These are phyloP conservation scores for Metarhizium rileyi DNA, from an alignment of 2,329 filamentous ascomycete species.

Conservation along the genomic window DNA sequence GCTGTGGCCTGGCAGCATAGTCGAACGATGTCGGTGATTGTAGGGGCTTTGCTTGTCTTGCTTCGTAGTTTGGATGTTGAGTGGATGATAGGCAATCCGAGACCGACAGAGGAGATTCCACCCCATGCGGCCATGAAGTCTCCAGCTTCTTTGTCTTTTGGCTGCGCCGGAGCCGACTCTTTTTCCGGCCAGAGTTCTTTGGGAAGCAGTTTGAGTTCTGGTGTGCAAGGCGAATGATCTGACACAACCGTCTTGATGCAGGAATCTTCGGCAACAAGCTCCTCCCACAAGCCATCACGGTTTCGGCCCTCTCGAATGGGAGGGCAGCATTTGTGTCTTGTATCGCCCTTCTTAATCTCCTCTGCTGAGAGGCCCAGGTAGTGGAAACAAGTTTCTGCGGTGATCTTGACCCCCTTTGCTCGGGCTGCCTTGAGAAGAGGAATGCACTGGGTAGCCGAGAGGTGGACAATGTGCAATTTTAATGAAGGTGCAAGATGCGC, in stretches of 20 bases:
- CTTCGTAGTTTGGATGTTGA: constrained; percentile 59
- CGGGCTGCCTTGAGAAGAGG: constrained; percentile 69
- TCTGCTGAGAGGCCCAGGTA: constrained; percentile 81
- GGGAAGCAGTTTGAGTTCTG: constrained; percentile 83
- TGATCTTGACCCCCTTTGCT: constrained; percentile 67
- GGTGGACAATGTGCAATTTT: constrained; percentile 85
- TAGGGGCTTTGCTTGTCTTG: constrained; percentile 33
- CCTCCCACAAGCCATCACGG: constrained; percentile 79
- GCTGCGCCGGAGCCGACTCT: neutral
- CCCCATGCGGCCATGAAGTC: constrained; percentile 98
- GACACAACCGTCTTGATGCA: constrained; percentile 89
- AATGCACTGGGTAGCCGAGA: constrained; percentile 82
- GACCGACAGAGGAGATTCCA: constrained; percentile 85
- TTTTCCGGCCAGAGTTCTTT: constrained; percentile 38
- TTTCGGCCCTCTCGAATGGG: constrained; percentile 76
- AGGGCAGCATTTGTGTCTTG: constrained; percentile 89
- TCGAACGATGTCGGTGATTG: constrained; percentile 69
- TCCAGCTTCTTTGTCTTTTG: constrained; percentile 33
- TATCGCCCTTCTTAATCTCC: constrained; percentile 74
- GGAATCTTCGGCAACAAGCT: constrained; percentile 60
- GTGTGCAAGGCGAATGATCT: constrained; percentile 94
- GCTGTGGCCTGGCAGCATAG: constrained; percentile 85
- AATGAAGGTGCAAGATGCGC: constrained; percentile 72
- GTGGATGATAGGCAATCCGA: constrained; percentile 86
- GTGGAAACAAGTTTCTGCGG: constrained; percentile 92